A percentile compares a stretch with the other conserved stretches of the same genome.
These are phyloP conservation scores for Ilyonectria robusta DNA, from an alignment of 2,329 filamentous ascomycete species.

Conservation along the genomic window DNA sequence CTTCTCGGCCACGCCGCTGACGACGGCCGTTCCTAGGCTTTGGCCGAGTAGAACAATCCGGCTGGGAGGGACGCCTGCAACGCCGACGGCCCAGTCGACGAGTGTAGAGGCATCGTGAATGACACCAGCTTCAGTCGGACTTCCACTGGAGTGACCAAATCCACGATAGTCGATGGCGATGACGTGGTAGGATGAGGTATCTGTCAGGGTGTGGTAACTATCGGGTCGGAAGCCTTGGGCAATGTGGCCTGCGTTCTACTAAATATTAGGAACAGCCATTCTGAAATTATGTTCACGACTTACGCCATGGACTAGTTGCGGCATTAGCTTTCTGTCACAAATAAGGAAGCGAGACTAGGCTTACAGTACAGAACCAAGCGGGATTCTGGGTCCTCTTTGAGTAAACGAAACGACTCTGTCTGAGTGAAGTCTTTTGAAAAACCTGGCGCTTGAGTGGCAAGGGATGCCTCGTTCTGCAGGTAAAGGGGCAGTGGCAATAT, in stretches of 20 bases:
- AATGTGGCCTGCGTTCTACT: constrained; percentile 86
- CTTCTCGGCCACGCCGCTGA: constrained; percentile 79
- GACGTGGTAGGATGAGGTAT: constrained; percentile 82
- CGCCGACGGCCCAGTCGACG: constrained; percentile 78
- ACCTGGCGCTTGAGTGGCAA: constrained; percentile 68
- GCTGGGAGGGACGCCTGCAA: constrained; percentile 74
- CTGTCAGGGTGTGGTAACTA: constrained; percentile 83
- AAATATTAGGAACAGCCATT: constrained; percentile 36
- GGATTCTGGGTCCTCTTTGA: constrained; percentile 74
- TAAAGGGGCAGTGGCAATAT: constrained; percentile 86
- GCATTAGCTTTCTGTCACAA: constrained; percentile 28
- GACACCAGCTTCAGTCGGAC: constrained; percentile 83
- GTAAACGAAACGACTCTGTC: constrained; percentile 71
- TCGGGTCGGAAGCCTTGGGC: constrained; percentile 83
- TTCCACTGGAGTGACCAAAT: constrained; percentile 85
- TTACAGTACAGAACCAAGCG: constrained; percentile 76
- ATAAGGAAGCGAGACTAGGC: constrained; percentile 42
- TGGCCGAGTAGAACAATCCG: constrained; percentile 89
- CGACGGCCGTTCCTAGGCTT: constrained; percentile 89
- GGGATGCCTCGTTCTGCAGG: constrained; percentile 75
- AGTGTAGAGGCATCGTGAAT: constrained; percentile 83
- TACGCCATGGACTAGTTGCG: constrained; percentile 72
- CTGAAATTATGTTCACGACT: constrained; percentile 46
- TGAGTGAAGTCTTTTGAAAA: constrained; percentile 67
- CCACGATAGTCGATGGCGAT: constrained; percentile 94